Base-by-base conservation (phyloP, 2,329 filamentous ascomycete species). In the Lachnum nothofagi region DNA sequence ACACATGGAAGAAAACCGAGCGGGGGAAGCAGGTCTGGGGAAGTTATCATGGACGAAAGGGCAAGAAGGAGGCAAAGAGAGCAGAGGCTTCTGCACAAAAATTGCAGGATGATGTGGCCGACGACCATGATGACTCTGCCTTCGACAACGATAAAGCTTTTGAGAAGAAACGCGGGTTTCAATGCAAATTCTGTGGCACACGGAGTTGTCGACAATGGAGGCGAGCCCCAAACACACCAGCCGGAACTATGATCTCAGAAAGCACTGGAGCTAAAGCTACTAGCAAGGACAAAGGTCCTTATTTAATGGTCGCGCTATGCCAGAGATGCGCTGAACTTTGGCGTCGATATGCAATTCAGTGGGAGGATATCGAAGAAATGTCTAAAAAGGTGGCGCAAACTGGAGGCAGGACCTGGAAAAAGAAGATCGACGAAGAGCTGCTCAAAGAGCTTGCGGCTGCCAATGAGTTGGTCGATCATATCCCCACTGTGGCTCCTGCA, bases 1-100 rank as follows among this genome's bases (percentile, higher is more conserved):
- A 98, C 66, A 88, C 88, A 57, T 98, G 93, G 93, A 98, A 98
- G 72, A 97, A 97, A 69, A 89, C 89, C 0, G 78, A 85, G 2
- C 83, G 85, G 50, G 93, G 93, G 34, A 84, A 80, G 63, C 83
- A 93, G 60, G 83, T 98, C 19, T 96, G 93, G 91, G 89, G 89
- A 51, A 88, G 83, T 56, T 95, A 86, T 61, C 82, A 88, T 43
- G 89, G 88, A 9, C 82, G 91, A 39, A 95, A 94, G 65, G 88
- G 88, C 48, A 94, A 91, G 67, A 95, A 93, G 68, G 88, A 94
- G 63, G 82, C 83, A 35, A 87, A 84, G 63, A 85, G 82, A 60
- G 79, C 78, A 22, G 85, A 87, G 60, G 85, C 83, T 40, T 78
- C 79, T 5, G 78, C 79, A 14, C 81, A 81, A 24, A 95, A 93